phyloP scores from a whole-genome alignment of 305 asterid genomes.

The Fraxinus latifolia region DNA sequence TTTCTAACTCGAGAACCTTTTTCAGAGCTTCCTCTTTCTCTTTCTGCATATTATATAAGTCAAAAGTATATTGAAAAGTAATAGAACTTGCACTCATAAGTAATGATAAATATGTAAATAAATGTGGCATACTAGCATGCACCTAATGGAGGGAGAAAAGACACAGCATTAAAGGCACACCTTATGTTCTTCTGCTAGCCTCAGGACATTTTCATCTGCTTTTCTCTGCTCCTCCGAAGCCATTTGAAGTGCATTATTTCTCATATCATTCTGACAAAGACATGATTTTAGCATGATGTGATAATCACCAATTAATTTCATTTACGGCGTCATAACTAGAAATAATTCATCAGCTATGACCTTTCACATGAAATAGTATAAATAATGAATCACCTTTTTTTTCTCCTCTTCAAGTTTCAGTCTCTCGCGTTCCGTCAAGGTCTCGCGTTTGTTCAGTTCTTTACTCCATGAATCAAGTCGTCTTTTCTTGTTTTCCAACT shows the following conservation, averaged over 20 bases:
- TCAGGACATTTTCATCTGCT: slow-evolving; percentile 59
- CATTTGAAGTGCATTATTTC: slow-evolving; percentile 60
- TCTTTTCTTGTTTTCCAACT: slow-evolving; percentile 57
- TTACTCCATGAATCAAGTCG: slow-evolving; percentile 67
- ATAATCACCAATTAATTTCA: slow-evolving; percentile 1
- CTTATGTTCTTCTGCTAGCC: slow-evolving; percentile 69
- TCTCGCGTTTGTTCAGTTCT: slow-evolving; percentile 71
- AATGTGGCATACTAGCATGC: not conserved
- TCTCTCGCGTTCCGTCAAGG: slow-evolving; percentile 64
- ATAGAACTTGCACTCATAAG: slow-evolving; percentile 12
- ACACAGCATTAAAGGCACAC: slow-evolving; percentile 27
- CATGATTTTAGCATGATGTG: slow-evolving; percentile 10
- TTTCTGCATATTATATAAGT: slow-evolving; percentile 50
- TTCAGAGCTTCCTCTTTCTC: slow-evolving; percentile 68
- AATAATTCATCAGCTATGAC: not conserved
- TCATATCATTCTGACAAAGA: slow-evolving; percentile 52
- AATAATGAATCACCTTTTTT: slow-evolving; percentile 39
- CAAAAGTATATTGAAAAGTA: slow-evolving; percentile 4
- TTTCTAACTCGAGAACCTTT: slow-evolving; percentile 63
- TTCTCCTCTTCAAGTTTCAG: slow-evolving; percentile 81
- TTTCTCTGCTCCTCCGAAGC: slow-evolving; percentile 70
- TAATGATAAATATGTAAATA: not conserved
- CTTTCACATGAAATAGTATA: not conserved
- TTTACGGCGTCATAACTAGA: not conserved
- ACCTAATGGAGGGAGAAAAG: slow-evolving; percentile 9